Conservation (phyloP, 2,329 filamentous ascomycete species). For the Cladophialophora bantiana region DNA sequence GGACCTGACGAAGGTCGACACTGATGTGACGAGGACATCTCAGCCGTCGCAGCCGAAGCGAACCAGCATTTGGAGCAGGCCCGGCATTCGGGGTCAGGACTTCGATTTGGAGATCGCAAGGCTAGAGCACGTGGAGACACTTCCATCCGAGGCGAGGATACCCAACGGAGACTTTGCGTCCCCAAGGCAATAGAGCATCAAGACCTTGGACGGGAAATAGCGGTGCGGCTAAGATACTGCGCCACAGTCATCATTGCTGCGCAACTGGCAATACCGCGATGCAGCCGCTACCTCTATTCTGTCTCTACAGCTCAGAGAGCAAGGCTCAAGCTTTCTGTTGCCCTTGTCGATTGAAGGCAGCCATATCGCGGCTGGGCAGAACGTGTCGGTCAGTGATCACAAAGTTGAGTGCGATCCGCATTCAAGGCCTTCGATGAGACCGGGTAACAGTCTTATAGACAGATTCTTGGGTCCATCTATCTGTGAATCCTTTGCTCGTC, state of each 20-base stretch:
- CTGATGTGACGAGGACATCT: constrained; percentile 52
- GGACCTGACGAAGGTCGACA: constrained; percentile 52
- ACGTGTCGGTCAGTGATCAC: not conserved
- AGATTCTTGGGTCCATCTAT: too few species aligned
- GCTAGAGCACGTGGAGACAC: constrained; percentile 36
- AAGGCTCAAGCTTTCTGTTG: not conserved
- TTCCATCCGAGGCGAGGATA: constrained; percentile 23
- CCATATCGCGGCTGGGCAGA: not conserved
- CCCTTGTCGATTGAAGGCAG: not conserved
- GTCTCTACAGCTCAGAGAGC: not conserved
- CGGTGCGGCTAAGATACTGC: not conserved
- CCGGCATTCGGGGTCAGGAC: constrained; percentile 20
- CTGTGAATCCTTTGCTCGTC: not conserved
- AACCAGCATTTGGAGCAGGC: constrained; percentile 18
- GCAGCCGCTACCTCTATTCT: not conserved
- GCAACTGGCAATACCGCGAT: not conserved
- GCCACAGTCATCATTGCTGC: not conserved
- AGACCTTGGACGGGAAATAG: constrained; percentile 11
- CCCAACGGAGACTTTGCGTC: constrained; percentile 19
- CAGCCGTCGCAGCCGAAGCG: constrained; percentile 7
- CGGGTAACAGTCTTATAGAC: too few species aligned
- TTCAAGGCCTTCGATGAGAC: too few species aligned
- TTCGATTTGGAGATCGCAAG: constrained; percentile 36
- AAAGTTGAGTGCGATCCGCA: too few species aligned
- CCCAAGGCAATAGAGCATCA: constrained; percentile 13